phyloP scores from a whole-genome alignment of 2,329 filamentous ascomycete species.

The Venturia carpophila region DNA sequence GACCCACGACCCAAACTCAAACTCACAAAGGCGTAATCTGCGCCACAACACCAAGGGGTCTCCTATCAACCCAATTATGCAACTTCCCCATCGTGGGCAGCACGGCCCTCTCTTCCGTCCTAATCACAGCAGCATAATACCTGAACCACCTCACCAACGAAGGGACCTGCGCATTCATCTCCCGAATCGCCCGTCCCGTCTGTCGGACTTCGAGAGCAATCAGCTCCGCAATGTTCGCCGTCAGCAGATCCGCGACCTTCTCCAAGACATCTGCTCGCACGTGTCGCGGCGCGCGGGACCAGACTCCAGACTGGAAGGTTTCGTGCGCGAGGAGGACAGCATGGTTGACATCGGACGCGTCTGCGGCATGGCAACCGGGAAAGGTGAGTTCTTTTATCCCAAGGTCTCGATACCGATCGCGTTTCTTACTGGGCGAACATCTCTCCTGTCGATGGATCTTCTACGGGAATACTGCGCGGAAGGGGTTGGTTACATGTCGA shows the following conservation, averaged over 20 bases:
- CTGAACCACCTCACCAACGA: slow-evolving; percentile 55
- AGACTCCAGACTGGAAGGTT: slow-evolving; percentile 65
- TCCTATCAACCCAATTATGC: slow-evolving; percentile 62
- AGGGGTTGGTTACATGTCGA: slow-evolving; percentile 19
- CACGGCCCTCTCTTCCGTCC: slow-evolving; percentile 75
- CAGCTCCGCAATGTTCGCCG: slow-evolving; percentile 53
- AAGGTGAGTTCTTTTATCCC: slow-evolving; percentile 25
- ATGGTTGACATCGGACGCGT: slow-evolving; percentile 56
- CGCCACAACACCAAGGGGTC: slow-evolving; percentile 70
- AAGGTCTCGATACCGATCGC: neutral
- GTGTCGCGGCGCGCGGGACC: slow-evolving; percentile 59
- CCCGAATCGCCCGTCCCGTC: slow-evolving; percentile 58
- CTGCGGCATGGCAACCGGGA: slow-evolving; percentile 54
- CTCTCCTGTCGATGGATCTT: slow-evolving; percentile 47
- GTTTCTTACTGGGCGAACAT: slow-evolving; percentile 43
- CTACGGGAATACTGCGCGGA: slow-evolving; percentile 41
- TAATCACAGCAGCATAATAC: slow-evolving; percentile 61
- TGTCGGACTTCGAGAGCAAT: slow-evolving; percentile 69
- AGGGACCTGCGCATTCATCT: slow-evolving; percentile 62
- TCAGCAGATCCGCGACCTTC: slow-evolving; percentile 62
- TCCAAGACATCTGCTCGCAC: slow-evolving; percentile 58
- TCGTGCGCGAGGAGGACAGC: slow-evolving; percentile 62
- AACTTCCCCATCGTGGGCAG: slow-evolving; percentile 59
- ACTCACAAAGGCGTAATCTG: slow-evolving; percentile 59
- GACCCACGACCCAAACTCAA: neutral